Conservation (phyloP, 805 yeast species). For the Starmerella vaccinii region DNA sequence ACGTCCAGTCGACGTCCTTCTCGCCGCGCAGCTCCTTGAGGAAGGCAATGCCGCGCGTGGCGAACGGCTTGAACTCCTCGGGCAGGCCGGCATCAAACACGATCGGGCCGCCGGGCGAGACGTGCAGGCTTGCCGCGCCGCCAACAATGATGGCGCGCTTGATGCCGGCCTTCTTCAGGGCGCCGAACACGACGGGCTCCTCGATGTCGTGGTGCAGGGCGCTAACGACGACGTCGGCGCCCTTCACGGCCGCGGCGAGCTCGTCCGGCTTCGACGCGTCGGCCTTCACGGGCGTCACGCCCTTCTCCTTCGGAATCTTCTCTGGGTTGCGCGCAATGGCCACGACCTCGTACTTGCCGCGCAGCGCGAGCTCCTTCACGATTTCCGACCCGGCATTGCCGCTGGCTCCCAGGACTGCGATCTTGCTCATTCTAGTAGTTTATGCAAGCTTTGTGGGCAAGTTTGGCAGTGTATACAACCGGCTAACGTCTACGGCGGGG, state of each 20-base stretch:
- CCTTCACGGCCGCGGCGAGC: slow-evolving; percentile 7
- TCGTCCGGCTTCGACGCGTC: slow-evolving; percentile 15
- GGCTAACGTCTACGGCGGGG: too few relatives aligned
- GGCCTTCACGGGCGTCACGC: slow-evolving; percentile 11
- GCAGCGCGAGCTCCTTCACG: slow-evolving; percentile 11
- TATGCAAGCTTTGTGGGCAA: too few relatives aligned
- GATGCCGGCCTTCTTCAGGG: slow-evolving; percentile 14
- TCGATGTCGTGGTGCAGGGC: slow-evolving; percentile 12
- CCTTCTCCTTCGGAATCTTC: slow-evolving; percentile 4
- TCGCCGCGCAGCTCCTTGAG: slow-evolving; percentile 2
- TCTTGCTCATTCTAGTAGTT: slow-evolving; percentile 2
- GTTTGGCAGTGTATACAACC: too few relatives aligned
- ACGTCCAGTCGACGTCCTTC: slow-evolving; percentile 16
- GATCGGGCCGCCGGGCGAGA: slow-evolving; percentile 14
- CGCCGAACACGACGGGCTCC: not conserved
- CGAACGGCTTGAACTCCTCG: slow-evolving; percentile 9
- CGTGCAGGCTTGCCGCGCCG: slow-evolving; percentile 16
- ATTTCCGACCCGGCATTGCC: slow-evolving; percentile 31
- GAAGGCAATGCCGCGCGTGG: slow-evolving; percentile 7
- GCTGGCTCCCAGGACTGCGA: slow-evolving; percentile 24
- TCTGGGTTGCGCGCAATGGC: slow-evolving; percentile 16
- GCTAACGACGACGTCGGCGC: slow-evolving; percentile 13
- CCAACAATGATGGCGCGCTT: slow-evolving; percentile 16
- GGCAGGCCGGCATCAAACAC: slow-evolving; percentile 17
- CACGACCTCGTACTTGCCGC: slow-evolving; percentile 10